Evolutionary conservation across 345 rosid genomes (phyloP), one percentile per base, ranked within the genome.

Genomic region (Acer negundo): DNA sequence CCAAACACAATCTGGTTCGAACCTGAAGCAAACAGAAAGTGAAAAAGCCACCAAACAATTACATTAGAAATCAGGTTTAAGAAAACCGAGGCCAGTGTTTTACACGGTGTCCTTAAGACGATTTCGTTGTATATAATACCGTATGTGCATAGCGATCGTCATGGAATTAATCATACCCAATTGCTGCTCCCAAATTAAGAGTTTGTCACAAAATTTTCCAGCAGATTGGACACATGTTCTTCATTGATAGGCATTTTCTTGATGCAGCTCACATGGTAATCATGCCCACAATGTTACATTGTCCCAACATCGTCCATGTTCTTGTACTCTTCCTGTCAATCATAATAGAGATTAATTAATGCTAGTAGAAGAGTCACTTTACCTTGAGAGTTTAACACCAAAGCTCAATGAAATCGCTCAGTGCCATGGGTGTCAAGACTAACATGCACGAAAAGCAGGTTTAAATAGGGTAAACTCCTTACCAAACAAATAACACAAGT

Each of bases 171-270:
- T n/a, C n/a, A n/a, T n/a, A n/a, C n/a, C n/a, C n/a, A n/a, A n/a
- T n/a, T n/a, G n/a, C n/a, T n/a, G n/a, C n/a, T n/a, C n/a, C n/a
- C n/a, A n/a, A n/a, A n/a, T n/a, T n/a, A n/a, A n/a, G n/a, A n/a
- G n/a, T n/a, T n/a, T n/a, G n/a, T n/a, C n/a, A n/a, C n/a, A n/a
- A n/a, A n/a, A n/a, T n/a, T n/a, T n/a, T n/a, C n/a, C n/a, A n/a
- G 93, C 98, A 94, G 46, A 94, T 87, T 22, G 97, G 98, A 77
- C 98, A 94, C 31, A 83, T 74, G 73, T 91, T 94, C 89, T 94
- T 94, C 91, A 94, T 87, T 16, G 89, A 87, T 49, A 94, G 68
- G 97, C 98, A 94, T 83, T n/a, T 90, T 91, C 83, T 84, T 91
- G 75, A 94, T 87, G 87, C 98, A 94, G 49, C 63, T 69, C 12